Conservation (phyloP, 2,329 filamentous ascomycete genomes). For the Teratosphaeria viscida region DNA sequence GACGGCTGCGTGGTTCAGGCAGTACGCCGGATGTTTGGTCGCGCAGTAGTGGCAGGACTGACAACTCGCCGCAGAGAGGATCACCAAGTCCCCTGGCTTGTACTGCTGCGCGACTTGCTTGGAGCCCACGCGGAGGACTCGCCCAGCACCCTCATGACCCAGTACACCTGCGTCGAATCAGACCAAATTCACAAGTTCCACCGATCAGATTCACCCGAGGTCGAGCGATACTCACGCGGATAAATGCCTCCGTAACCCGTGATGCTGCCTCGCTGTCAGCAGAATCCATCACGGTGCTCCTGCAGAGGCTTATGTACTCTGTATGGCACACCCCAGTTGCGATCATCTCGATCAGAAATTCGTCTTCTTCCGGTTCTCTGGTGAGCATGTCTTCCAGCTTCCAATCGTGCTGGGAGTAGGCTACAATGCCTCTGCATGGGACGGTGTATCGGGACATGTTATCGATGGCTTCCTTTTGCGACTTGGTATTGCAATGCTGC, state of each 20-base stretch:
- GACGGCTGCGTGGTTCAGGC: not conserved
- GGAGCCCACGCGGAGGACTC: slow-evolving; percentile 33
- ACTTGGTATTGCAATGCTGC: not conserved
- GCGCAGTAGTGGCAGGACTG: not conserved
- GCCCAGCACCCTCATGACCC: slow-evolving; percentile 6
- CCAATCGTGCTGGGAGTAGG: slow-evolving; percentile 1
- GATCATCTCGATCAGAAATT: slow-evolving; percentile 20
- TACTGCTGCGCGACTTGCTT: slow-evolving; percentile 6
- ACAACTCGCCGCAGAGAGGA: slow-evolving; percentile 16
- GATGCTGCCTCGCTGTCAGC: not conserved
- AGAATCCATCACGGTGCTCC: not conserved
- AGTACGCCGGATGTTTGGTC: not conserved
- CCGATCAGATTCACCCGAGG: not conserved
- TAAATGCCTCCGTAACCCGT: not conserved
- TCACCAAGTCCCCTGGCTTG: slow-evolving; percentile 14
- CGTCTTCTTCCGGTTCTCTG: slow-evolving; percentile 9
- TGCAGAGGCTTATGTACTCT: not conserved
- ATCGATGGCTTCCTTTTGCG: not conserved
- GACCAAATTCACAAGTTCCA: not conserved
- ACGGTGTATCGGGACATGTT: not conserved
- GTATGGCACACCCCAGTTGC: slow-evolving; percentile 19
- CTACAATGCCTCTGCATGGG: not conserved
- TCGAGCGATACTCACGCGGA: not conserved
- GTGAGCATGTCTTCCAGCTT: slow-evolving; percentile 4
- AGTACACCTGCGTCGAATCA: not conserved